Evolutionary conservation across 306 rosid genomes (phyloP).

Genomic region (Quercus gilva): DNA sequence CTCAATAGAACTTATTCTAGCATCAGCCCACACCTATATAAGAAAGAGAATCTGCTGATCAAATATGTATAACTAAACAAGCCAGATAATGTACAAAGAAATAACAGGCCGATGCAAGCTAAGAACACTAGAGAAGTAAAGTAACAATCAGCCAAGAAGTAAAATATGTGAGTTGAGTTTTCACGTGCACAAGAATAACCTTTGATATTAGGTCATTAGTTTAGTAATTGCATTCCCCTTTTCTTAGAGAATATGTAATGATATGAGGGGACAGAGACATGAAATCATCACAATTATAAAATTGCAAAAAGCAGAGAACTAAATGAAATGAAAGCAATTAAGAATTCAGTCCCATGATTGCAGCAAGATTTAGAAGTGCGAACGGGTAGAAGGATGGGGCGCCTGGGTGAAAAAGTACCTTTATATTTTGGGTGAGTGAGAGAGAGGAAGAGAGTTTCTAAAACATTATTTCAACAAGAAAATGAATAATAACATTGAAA

Average conservation of each 20-base stretch:
- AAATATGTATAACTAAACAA: slow-evolving; percentile 12
- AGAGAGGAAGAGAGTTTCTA: background rate
- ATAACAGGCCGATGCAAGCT: background rate
- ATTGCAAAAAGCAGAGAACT: background rate
- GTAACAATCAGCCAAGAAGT: background rate
- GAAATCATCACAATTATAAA: background rate
- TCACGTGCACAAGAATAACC: background rate
- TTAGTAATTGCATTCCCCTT: background rate
- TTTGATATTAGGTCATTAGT: background rate
- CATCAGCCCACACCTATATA: slow-evolving; percentile 71
- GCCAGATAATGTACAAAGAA: background rate
- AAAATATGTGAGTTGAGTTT: background rate
- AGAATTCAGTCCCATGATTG: background rate
- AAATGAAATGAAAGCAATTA: background rate
- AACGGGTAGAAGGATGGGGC: background rate
- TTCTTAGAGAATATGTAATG: background rate
- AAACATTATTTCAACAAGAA: background rate
- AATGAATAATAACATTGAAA: background rate
- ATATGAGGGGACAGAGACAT: background rate
- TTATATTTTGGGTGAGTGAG: background rate
- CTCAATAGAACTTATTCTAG: slow-evolving; percentile 76
- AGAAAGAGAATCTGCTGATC: slow-evolving; percentile 3
- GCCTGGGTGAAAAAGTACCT: no score
- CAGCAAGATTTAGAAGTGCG: background rate
- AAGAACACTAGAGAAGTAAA: background rate